These are phyloP conservation scores for Allantophomopsis cytisporea DNA, from an alignment of 2,329 filamentous ascomycete genomes.

Conservation along the genomic window DNA sequence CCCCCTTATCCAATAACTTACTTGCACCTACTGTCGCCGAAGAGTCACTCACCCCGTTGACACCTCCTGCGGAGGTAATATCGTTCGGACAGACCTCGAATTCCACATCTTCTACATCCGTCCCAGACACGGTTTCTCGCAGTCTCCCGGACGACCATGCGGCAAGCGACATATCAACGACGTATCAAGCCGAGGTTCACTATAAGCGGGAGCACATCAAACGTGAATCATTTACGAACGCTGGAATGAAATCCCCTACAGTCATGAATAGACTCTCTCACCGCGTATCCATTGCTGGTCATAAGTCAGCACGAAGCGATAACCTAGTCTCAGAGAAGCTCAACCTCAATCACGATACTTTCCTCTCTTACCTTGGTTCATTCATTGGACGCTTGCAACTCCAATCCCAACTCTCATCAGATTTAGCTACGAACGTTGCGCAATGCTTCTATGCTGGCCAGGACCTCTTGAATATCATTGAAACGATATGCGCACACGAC, in stretches of 20 bases:
- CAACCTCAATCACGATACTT: constrained; percentile 69
- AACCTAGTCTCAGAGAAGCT: constrained; percentile 77
- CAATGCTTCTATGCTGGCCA: constrained; percentile 74
- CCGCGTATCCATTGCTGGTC: constrained; percentile 62
- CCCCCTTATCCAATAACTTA: constrained; percentile 36
- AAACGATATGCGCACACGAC: constrained; percentile 71
- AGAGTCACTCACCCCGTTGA: constrained; percentile 44
- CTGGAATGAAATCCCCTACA: constrained; percentile 8
- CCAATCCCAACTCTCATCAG: constrained; percentile 79
- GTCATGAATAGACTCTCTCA: constrained; percentile 29
- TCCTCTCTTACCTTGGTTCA: constrained; percentile 80
- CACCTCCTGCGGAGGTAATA: constrained; percentile 45
- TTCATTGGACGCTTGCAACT: constrained; percentile 85
- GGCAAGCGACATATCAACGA: constrained; percentile 12
- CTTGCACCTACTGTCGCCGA: constrained; percentile 46
- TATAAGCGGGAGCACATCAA: constrained; percentile 11
- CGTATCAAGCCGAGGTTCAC: constrained; percentile 15
- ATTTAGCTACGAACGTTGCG: constrained; percentile 70
- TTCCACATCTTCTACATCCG: constrained; percentile 16
- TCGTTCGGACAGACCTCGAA: constrained; percentile 29
- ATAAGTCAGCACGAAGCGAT: constrained; percentile 45
- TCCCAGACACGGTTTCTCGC: constrained; percentile 26
- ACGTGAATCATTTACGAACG: constrained; percentile 11
- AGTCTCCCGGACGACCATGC: constrained; percentile 14
- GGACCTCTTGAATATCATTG: constrained; percentile 65